Evolutionary conservation across 331 rosid species (phyloP).

Genomic region (Telfairia occidentalis): DNA sequence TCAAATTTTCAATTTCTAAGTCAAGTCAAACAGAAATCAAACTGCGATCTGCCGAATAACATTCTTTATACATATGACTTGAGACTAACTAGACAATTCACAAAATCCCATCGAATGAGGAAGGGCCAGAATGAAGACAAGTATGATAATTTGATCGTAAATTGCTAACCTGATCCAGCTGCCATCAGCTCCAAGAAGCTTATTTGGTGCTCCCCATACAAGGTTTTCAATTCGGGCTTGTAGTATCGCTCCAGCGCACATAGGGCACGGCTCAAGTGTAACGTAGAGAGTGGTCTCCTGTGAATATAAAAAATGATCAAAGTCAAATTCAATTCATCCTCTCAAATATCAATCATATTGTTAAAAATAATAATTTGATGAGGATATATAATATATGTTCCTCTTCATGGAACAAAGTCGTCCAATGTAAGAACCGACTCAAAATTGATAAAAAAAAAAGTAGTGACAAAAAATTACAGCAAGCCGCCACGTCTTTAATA

Average conservation of each 20-base stretch:
- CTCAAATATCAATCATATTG: neutral
- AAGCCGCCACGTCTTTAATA: constrained; percentile 80
- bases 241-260: constrained; percentile 98
- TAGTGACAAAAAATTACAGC: constrained; percentile 40
- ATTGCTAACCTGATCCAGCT: constrained; percentile 82
- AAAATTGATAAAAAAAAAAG: neutral
- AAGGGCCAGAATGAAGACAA: neutral
- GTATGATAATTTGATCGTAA: neutral
- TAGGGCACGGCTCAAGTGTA: constrained; percentile 93
- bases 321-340: no score
- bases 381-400: neutral
- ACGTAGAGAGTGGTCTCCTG: constrained; percentile 76
- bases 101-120: neutral
- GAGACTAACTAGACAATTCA: neutral
- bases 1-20: neutral
- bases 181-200: constrained; percentile 99
- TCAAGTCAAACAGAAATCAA: neutral
- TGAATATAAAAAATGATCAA: constrained; percentile 7
- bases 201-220: constrained; percentile 99
- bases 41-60: neutral
- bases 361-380: neutral
- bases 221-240: constrained; percentile 70
- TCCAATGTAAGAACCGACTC: neutral
- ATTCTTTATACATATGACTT: neutral
- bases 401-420: neutral